Base-by-base conservation (phyloP, 2,329 filamentous ascomycete species). In the Diplodia corticola region DNA sequence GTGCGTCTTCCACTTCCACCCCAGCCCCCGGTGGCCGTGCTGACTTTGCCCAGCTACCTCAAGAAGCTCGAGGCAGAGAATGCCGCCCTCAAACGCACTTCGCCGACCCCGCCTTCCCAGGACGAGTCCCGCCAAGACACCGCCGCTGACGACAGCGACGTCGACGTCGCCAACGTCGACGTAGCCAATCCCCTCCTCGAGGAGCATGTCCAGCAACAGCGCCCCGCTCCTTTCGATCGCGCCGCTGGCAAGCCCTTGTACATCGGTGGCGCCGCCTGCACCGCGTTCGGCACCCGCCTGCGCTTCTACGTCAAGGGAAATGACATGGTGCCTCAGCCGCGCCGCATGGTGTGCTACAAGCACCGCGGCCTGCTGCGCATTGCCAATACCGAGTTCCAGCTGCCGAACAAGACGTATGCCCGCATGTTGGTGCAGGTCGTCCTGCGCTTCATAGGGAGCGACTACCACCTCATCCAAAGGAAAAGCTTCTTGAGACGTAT, bases 361-460 rank as follows among this genome's bases (percentile, higher is more conserved):
- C 64, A 66, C 49, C 54, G 64, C 26, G 64, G 64, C 20, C 48
- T 66, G 48, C 49, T 66, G 57, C 22, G 64, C 10, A 66, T 66
- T 4, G 49, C 65, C 12, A 70, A 65, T 13, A 55, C 61, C n/a
- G 60, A 67, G 4, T 68, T 71, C 35, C 67, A 70, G 15, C 61
- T 73, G 15, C 71, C 71, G 12, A 71, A 71, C 54, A 67, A 71
- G 22, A 69, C 70, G n/a, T 70, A 72, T 26, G 71, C 70, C 9
- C 69, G 65, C 22, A 64, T 73, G 48, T 61, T 73, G 3, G 68
- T 72, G 46, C 69, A 71, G 26, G 67, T 70, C 44, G 71, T 70
- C 5, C 68, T 71, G 51, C 69, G 69, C 35, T 72, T 72, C 50
- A 73, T 63, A 30, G 64, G 64, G 12, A 53, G 54, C 17, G 64